Conservation (phyloP, 352 stramenopile species). For the Globisporangium spiculum region DNA sequence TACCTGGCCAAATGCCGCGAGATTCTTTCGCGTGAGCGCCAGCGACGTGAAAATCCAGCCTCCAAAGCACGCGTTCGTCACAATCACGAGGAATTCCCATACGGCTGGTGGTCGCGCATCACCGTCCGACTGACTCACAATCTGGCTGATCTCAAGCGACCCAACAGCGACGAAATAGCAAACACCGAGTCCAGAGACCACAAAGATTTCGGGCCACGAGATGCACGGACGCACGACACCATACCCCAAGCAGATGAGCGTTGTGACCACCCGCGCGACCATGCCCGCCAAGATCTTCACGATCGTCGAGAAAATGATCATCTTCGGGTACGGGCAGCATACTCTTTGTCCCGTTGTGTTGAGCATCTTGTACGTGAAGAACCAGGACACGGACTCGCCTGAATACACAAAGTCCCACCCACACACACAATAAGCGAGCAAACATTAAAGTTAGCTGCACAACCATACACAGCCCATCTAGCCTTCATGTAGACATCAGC, state of each 20-base stretch:
- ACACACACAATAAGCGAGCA: background rate
- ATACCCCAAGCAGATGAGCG: conserved; percentile 78
- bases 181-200: conserved; percentile 69
- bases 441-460: background rate
- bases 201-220: conserved; percentile 68
- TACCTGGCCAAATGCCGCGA: conserved; percentile 78
- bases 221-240: conserved; percentile 73
- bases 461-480: background rate
- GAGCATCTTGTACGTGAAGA: conserved; percentile 73
- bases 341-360: conserved; percentile 67
- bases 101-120: conserved; percentile 56
- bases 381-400: conserved; percentile 75
- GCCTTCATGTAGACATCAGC: background rate
- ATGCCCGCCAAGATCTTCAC: conserved; percentile 74
- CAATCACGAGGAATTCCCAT: conserved; percentile 76
- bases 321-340: conserved; percentile 74
- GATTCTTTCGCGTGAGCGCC: conserved; percentile 71
- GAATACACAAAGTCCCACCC: background rate
- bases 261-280: conserved; percentile 72
- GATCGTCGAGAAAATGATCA: conserved; percentile 67
- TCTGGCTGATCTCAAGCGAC: conserved; percentile 73
- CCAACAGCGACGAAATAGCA: conserved; percentile 84
- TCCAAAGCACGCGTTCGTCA: conserved; percentile 79
- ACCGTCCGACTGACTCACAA: conserved; percentile 75
- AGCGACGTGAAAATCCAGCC: conserved; percentile 86